A percentile compares a stretch with the other conserved stretches of the same genome.
phyloP scores from a whole-genome alignment of 78 protist species.

The Cyanophora paradoxa region DNA sequence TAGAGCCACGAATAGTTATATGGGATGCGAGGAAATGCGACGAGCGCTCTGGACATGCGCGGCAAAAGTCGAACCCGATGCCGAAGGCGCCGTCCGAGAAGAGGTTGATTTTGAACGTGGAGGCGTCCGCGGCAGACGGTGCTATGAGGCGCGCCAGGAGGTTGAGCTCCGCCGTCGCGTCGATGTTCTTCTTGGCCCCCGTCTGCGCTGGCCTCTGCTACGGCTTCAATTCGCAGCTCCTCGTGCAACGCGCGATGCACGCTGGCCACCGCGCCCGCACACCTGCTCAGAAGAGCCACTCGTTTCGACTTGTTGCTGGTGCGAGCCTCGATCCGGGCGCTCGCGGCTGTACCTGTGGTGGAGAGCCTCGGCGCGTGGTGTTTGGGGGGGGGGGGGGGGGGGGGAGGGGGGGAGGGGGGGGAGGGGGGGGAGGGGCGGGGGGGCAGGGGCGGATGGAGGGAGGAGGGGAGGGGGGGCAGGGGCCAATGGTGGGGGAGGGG shows the following conservation, averaged over 20 bases:
- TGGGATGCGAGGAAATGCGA: too few relatives aligned
- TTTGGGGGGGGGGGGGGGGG: too few relatives aligned
- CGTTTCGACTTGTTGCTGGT: background rate
- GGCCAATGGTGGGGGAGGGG: background rate
- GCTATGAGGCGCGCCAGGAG: background rate
- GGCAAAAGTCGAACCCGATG: too few relatives aligned
- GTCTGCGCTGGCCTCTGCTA: background rate
- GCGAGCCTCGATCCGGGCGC: background rate
- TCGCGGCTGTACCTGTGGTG: too few relatives aligned
- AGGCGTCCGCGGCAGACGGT: background rate
- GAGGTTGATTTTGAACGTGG: conserved; percentile 3
- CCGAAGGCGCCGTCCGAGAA: conserved; percentile 6
- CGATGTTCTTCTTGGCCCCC: too few relatives aligned
- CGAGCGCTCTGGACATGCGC: too few relatives aligned
- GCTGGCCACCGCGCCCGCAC: too few relatives aligned
- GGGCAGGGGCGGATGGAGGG: too few relatives aligned
- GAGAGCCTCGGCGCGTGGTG: too few relatives aligned
- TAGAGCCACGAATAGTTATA: too few relatives aligned
- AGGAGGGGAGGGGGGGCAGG: background rate
- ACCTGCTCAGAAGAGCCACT: background rate
- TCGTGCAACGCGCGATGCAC: background rate
- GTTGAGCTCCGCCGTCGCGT: conserved; percentile 4
- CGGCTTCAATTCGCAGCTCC: background rate
- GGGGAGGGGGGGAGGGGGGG: background rate
- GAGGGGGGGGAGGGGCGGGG: too few relatives aligned